phyloP scores from a whole-genome alignment of 306 rosid species.

The Fragaria nilgerrensis region DNA sequence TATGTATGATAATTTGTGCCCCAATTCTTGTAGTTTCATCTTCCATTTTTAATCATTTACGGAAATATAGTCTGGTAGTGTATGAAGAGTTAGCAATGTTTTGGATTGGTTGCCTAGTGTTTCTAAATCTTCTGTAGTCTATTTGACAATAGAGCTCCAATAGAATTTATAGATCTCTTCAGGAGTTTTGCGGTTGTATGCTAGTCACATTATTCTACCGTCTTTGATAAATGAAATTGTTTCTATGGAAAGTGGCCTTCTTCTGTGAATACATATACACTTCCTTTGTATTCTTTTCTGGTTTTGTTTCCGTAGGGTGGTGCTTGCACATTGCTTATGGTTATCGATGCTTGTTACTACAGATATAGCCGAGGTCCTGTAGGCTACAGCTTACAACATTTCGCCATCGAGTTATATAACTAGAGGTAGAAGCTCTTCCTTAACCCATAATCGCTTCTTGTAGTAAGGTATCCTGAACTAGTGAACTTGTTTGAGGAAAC shows the following conservation, averaged over 20 bases:
- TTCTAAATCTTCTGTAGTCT: slow-evolving; percentile 39
- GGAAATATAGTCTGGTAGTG: slow-evolving; percentile 56
- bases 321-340: not conserved
- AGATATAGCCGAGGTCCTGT: not conserved
- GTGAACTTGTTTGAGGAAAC: not conserved
- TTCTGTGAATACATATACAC: not conserved
- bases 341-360: not conserved
- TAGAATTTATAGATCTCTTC: slow-evolving; percentile 33
- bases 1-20: slow-evolving; percentile 53
- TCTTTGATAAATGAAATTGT: slow-evolving; percentile 19
- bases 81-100: slow-evolving; percentile 49
- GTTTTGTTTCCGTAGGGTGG: not conserved
- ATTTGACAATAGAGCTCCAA: slow-evolving; percentile 47
- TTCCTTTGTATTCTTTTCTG: not conserved
- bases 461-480: not conserved
- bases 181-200: slow-evolving; percentile 51
- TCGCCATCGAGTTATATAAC: not conserved
- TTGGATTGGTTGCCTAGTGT: slow-evolving; percentile 45
- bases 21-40: slow-evolving; percentile 39
- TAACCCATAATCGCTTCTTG: not conserved
- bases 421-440: not conserved
- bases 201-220: slow-evolving; percentile 12
- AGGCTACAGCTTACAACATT: too few species aligned
- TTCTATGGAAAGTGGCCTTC: slow-evolving; percentile 3
- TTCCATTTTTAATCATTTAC: slow-evolving; percentile 21